A percentile compares a stretch with the other conserved stretches of the same genome.
Conservation (phyloP, 768 basidiomycete species). For the Mycena kentingensis region DNA sequence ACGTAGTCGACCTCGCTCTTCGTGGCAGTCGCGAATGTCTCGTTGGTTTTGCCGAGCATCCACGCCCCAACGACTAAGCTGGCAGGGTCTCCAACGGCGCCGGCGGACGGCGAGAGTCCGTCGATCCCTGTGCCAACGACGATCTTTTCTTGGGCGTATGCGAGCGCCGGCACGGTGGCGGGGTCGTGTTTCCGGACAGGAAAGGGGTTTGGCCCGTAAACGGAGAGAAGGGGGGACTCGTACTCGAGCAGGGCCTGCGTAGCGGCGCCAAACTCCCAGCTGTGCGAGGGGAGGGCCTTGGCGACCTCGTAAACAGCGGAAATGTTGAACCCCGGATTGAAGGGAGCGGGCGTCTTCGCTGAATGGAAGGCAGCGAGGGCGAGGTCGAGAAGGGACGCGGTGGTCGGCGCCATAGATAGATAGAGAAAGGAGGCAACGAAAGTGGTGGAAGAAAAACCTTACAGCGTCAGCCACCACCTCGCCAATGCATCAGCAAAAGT, state of each 20-base stretch:
- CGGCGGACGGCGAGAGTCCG: conserved; percentile 39
- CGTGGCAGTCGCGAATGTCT: conserved; percentile 40
- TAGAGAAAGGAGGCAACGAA: too few relatives aligned
- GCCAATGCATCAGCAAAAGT: too few relatives aligned
- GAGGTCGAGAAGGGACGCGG: conserved; percentile 19
- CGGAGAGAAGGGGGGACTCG: conserved; percentile 27
- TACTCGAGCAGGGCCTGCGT: conserved; percentile 33
- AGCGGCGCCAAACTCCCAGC: conserved; percentile 37
- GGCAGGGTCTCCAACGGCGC: conserved; percentile 60
- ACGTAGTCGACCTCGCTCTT: conserved; percentile 45
- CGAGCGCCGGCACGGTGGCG: conserved; percentile 20
- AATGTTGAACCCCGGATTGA: conserved; percentile 32
- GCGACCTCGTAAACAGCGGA: conserved; percentile 24
- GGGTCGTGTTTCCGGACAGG: conserved; percentile 22
- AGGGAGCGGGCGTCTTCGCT: conserved; percentile 13
- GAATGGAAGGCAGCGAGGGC: conserved; percentile 19
- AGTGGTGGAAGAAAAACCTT: too few relatives aligned
- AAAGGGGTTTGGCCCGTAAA: conserved; percentile 32
- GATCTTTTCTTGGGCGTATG: conserved; percentile 25
- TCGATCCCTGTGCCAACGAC: conserved; percentile 25
- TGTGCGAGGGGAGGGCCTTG: conserved; percentile 29
- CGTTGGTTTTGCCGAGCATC: conserved; percentile 42
- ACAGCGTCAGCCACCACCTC: too few relatives aligned
- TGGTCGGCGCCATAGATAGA: background rate
- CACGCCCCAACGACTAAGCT: conserved; percentile 48